A percentile compares a stretch with the other conserved stretches of the same genome.
Evolutionary conservation across 768 basidiomycete genomes (phyloP).

Genomic region (Hericium erinaceus): DNA sequence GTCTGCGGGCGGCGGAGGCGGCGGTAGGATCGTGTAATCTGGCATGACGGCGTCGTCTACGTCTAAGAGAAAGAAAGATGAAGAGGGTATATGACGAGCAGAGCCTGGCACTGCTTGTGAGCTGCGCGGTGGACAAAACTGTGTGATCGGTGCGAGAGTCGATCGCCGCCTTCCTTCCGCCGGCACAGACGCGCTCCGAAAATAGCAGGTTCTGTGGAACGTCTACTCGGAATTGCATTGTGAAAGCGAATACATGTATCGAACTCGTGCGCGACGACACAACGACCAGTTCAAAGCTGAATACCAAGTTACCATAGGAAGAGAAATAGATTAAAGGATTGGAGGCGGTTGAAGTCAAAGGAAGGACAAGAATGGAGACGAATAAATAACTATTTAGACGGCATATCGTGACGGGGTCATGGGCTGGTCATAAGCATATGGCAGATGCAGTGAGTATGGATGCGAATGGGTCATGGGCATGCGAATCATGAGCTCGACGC

Average conservation of each 20-base stretch:
- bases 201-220: background rate
- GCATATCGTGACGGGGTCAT: background rate
- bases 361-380: background rate
- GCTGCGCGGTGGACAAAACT: background rate
- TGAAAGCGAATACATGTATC: background rate
- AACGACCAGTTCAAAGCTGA: background rate
- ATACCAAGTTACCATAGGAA: background rate
- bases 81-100: background rate
- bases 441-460: background rate
- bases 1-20: background rate
- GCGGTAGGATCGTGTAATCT: constrained; percentile 6
- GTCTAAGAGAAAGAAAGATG: background rate
- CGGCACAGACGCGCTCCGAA: background rate
- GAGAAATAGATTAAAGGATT: background rate
- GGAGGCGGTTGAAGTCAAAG: background rate
- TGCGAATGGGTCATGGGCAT: background rate
- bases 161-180: too few relatives aligned
- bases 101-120: background rate
- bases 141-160: background rate
- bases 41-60: background rate
- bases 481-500: constrained; percentile 1
- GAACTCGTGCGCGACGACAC: background rate
- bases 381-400: background rate
- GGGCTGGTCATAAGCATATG: background rate
- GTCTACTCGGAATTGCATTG: background rate